Evolutionary conservation across 2,329 filamentous ascomycete genomes (phyloP), one percentile per base, ranked within the genome.

Genomic region (Stemphylium beticola): DNA sequence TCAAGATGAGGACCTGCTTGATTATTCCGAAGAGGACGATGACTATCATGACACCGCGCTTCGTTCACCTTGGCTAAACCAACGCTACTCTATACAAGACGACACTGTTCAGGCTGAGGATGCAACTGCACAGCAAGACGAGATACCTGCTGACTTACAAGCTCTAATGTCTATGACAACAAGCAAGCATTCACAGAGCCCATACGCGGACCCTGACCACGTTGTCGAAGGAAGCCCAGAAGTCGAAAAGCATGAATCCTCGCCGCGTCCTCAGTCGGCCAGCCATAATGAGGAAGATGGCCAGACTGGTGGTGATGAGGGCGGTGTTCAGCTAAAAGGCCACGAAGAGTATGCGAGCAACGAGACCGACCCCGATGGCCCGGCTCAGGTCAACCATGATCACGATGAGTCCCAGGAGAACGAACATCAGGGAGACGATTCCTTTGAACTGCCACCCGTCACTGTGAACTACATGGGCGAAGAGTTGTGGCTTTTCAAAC

Each of bases 1-100:
- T 20, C 45, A 54, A n/a, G 70, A 72, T 7, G 70, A 73, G 33
- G 68, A 71, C 33, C 36, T 71, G 40, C 66, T 72, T 39, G 72
- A 75, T 36, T 74, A 74, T 46, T 73, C 68, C 4, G 70, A 74
- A 22, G 69, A 74, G 14, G 70, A 74, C 32, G 58, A 65, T 7
- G 41, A 40, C 47, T 56, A 55, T 48, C 53, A 54, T 5, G 40
- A 54, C 7, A 40, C 46, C 8, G 45, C 29, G 12, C 45, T 49
- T 18, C 33, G 45, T 34, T 49, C 47, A 40, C 36, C 45, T 11
- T 45, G 39, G 40, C 18, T 32, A 14, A 37, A 48, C 31, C 46
- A 59, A 32, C 34, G 41, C 15, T 22, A 50, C 14, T 43, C 39
- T n/a, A 38, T 33, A 8, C 9, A 50, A 50, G 48, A 33, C 14